Conservation (phyloP, 495 filamentous ascomycete species). For the Umbilicaria muhlenbergii region DNA sequence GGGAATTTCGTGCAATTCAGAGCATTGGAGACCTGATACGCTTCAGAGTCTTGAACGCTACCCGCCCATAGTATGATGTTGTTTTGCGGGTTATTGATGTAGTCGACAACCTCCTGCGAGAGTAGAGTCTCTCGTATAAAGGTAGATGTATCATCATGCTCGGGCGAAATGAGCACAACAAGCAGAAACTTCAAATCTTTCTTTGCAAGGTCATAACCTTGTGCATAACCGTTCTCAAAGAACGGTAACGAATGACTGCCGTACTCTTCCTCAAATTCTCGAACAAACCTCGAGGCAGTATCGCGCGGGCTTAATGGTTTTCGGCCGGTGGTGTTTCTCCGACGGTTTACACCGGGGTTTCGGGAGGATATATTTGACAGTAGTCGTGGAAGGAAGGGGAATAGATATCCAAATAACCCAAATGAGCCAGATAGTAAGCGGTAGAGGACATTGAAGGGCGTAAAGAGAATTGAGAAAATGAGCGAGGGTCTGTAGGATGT, state of each 20-base stretch:
- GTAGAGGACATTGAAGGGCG: slow-evolving; percentile 68
- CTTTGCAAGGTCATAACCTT: slow-evolving; percentile 77
- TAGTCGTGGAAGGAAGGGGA: slow-evolving; percentile 71
- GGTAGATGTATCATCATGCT: slow-evolving; percentile 80
- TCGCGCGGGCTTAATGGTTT: slow-evolving; percentile 66
- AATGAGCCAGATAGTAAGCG: slow-evolving; percentile 45
- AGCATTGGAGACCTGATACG: slow-evolving; percentile 74
- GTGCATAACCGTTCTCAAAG: slow-evolving; percentile 75
- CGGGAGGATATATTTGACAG: slow-evolving; percentile 27
- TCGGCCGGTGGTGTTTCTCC: slow-evolving; percentile 50
- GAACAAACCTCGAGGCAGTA: slow-evolving; percentile 72
- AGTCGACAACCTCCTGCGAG: slow-evolving; percentile 52
- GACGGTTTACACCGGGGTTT: slow-evolving; percentile 26
- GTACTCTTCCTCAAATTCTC: slow-evolving; percentile 91
- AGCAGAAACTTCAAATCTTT: slow-evolving; percentile 80
- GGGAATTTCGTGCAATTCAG: slow-evolving; percentile 82
- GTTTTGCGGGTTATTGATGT: slow-evolving; percentile 53
- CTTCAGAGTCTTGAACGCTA: slow-evolving; percentile 79
- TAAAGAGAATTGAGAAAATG: slow-evolving; percentile 59
- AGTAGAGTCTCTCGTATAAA: slow-evolving; percentile 76
- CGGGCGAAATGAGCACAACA: slow-evolving; percentile 70
- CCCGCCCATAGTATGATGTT: slow-evolving; percentile 83
- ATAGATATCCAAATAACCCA: slow-evolving; percentile 50
- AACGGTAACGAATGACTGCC: slow-evolving; percentile 53
- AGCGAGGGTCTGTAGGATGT: slow-evolving; percentile 52